Evolutionary conservation across 2,329 filamentous ascomycete species (phyloP).

Genomic region (Lomentospora prolificans): DNA sequence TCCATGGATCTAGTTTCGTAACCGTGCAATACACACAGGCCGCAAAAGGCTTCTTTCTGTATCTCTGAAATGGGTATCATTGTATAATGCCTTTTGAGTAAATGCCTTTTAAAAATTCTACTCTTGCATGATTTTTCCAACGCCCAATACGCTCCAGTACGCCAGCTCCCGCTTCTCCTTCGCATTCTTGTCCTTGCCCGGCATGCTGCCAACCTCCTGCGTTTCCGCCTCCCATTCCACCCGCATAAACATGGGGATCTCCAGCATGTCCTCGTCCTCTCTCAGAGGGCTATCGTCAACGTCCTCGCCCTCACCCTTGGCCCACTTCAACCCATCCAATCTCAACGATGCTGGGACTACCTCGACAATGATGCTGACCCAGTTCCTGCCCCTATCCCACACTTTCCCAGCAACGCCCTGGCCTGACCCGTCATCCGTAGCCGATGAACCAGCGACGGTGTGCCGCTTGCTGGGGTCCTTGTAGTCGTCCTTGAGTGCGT

Average conservation of each 20-base stretch:
- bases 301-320: constrained; percentile 22
- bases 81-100: constrained; percentile 9
- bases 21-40: background rate
- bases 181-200: constrained; percentile 45
- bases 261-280: constrained; percentile 57
- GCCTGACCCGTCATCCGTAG: constrained; percentile 8
- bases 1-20: constrained; percentile 15
- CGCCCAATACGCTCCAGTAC: constrained; percentile 89
- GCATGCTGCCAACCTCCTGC: constrained; percentile 48
- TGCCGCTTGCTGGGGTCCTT: constrained; percentile 24
- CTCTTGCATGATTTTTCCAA: constrained; percentile 63
- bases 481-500: constrained; percentile 58
- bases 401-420: constrained; percentile 78
- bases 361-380: constrained; percentile 89
- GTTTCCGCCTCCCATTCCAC: constrained; percentile 79
- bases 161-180: constrained; percentile 80
- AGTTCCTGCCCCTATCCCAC: constrained; percentile 91
- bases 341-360: constrained; percentile 58
- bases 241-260: constrained; percentile 90
- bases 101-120: too few species aligned
- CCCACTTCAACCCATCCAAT: constrained; percentile 24
- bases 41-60: background rate
- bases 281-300: constrained; percentile 37
- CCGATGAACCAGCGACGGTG: constrained; percentile 37
- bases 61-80: constrained; percentile 29